Evolutionary conservation across 148 eudicot species (phyloP), one percentile per base, ranked within the genome.

Genomic region (Chenopodium album): DNA sequence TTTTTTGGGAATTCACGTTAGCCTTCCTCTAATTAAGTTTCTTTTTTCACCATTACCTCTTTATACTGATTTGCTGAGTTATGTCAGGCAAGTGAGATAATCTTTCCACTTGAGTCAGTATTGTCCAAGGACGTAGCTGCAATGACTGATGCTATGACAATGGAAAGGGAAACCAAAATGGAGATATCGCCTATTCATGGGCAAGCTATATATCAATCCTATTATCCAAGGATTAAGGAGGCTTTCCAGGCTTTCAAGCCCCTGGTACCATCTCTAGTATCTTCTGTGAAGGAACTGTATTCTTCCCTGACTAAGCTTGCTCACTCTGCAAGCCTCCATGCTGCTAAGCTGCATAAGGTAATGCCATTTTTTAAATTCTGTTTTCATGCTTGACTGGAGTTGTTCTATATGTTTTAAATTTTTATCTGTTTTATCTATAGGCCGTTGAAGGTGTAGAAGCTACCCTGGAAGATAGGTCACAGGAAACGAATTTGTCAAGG

Each of bases 321-420:
- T 65, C 90, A 92, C 80, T 85, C 95, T 83, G 97, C 99, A 13
- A 90, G 95, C 88, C 86, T 91, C 71, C 99, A 94, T 90, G 99
- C 99, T 72, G 95, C 98, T 83, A 92, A 90, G 85, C 88, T 96
- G 88, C 99, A 96, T 80, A 96, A 96, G 88, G 99, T 94, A 89
- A 87, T 84, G 75, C 41, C 72, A 65, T 41, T 56, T 2, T 52
- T 29, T 41, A 32, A 52, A 52, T n/a, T 67, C 46, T 72, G 31
- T 52, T 80, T 66, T 22, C 17, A 73, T 67, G 59, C 32, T 82
- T 71, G 12, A 67, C 29, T 76, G 37, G 13, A 9, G 19, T 72
- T 78, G 23, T 46, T 48, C 56, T 34, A 34, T n/a, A 17, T 29
- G 56, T 62, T 32, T 32, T 63, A 34, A 74, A 83, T 29, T 63